Percentiles rank a stretch among this genome's conserved stretches.
Evolutionary conservation across 495 filamentous ascomycete species (phyloP).

Genomic region (Aspergillus leporis): DNA sequence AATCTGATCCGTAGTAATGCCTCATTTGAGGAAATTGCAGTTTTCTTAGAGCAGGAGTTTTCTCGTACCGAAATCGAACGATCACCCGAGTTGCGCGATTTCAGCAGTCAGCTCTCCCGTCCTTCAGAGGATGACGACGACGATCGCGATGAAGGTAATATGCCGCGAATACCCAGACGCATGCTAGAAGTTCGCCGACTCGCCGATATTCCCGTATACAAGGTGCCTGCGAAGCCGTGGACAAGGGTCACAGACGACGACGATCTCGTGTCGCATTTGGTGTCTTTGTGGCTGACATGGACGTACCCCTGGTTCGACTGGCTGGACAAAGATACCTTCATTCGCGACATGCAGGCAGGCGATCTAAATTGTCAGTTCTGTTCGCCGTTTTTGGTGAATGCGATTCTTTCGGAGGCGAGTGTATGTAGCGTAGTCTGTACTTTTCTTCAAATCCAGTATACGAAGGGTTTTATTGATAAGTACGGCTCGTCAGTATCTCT

Average conservation of each 20-base stretch:
- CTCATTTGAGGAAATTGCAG: slow-evolving; percentile 25
- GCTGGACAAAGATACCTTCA: slow-evolving; percentile 44
- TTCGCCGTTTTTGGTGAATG: slow-evolving; percentile 50
- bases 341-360: slow-evolving; percentile 38
- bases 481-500: slow-evolving; percentile 23
- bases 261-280: slow-evolving; percentile 48
- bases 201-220: slow-evolving; percentile 26
- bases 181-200: slow-evolving; percentile 28
- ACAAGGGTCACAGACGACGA: slow-evolving; percentile 47
- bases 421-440: slow-evolving; percentile 17
- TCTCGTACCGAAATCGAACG: slow-evolving; percentile 20
- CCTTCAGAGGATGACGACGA: slow-evolving; percentile 11
- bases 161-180: slow-evolving; percentile 16
- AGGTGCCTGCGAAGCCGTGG: slow-evolving; percentile 46
- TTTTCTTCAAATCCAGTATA: neutral
- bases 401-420: slow-evolving; percentile 38
- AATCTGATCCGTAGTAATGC: slow-evolving; percentile 32
- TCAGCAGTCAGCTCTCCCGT: slow-evolving; percentile 14
- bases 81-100: slow-evolving; percentile 22
- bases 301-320: slow-evolving; percentile 40
- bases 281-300: slow-evolving; percentile 50
- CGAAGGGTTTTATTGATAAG: slow-evolving; percentile 6
- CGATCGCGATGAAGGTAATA: slow-evolving; percentile 2
- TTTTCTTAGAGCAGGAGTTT: slow-evolving; percentile 22
- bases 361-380: slow-evolving; percentile 34